phyloP scores from a whole-genome alignment of 2,329 filamentous ascomycete genomes.

The Ciborinia camelliae region DNA sequence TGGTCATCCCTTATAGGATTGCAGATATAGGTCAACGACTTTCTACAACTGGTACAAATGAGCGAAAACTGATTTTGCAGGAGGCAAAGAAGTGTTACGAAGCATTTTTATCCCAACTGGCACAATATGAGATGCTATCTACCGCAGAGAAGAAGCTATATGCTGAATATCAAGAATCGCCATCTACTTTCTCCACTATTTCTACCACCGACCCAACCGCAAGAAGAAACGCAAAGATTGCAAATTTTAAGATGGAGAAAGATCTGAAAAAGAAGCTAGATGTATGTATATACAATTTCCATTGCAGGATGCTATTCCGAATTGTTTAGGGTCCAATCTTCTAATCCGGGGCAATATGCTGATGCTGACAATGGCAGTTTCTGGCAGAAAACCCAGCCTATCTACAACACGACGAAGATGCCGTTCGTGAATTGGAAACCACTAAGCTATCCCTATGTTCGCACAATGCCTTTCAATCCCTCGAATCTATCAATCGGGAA shows the following conservation, averaged over 20 bases:
- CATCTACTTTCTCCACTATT: conserved; percentile 69
- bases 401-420: conserved; percentile 75
- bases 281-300: conserved; percentile 44
- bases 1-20: conserved; percentile 72
- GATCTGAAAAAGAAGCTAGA: conserved; percentile 80
- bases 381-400: conserved; percentile 56
- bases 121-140: conserved; percentile 72
- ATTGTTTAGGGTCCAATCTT: too few species aligned
- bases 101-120: conserved; percentile 69
- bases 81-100: conserved; percentile 71
- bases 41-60: conserved; percentile 45
- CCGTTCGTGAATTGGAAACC: conserved; percentile 74
- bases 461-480: conserved; percentile 77
- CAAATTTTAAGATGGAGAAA: conserved; percentile 80
- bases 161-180: conserved; percentile 69
- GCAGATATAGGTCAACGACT: conserved; percentile 75
- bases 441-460: conserved; percentile 69
- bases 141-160: conserved; percentile 64
- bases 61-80: conserved; percentile 61
- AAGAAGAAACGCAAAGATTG: conserved; percentile 79
- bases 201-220: conserved; percentile 62
- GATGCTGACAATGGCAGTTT: conserved; percentile 46
- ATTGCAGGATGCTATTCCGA: conserved; percentile 20
- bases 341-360: conserved; percentile 17
- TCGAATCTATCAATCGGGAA: conserved; percentile 87